A percentile compares a stretch with the other conserved stretches of the same genome.
Conservation (phyloP, 1,284 basidiomycete species). For the Pulchroboletus neoregius region DNA sequence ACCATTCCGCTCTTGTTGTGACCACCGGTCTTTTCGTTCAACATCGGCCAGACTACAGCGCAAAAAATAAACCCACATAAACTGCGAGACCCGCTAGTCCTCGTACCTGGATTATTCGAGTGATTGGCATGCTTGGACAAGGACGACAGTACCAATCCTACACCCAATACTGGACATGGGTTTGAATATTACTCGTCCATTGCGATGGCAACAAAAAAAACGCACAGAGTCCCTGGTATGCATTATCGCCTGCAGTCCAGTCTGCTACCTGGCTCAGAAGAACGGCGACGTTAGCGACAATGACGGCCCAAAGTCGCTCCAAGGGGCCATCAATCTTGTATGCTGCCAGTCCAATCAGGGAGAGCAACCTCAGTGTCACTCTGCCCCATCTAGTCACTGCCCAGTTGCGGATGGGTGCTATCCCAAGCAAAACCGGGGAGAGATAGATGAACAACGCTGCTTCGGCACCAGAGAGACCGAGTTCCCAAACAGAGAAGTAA, state of each 20-base stretch:
- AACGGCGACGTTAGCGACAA: conserved; percentile 48
- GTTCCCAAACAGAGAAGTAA: conserved; percentile 90
- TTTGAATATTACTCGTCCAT: conserved; percentile 1
- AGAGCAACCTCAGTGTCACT: conserved; percentile 46
- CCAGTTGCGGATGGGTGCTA: conserved; percentile 43
- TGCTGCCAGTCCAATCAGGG: conserved; percentile 57
- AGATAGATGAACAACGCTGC: conserved; percentile 65
- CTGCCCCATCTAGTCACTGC: conserved; percentile 46
- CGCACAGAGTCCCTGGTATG: conserved; percentile 59
- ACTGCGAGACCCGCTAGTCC: not conserved
- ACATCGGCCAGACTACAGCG: conserved; percentile 73
- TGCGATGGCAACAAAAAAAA: conserved; percentile 9
- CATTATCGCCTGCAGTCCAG: conserved; percentile 48
- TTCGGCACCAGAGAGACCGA: conserved; percentile 77
- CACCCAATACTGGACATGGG: conserved; percentile 48
- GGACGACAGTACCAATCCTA: conserved; percentile 68
- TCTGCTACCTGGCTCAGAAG: conserved; percentile 52
- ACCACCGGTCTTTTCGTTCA: conserved; percentile 63
- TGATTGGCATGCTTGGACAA: conserved; percentile 78
- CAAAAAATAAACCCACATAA: conserved; percentile 1
- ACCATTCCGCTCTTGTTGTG: conserved; percentile 67
- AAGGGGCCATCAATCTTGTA: conserved; percentile 55
- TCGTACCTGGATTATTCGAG: conserved; percentile 73
- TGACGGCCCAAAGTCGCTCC: conserved; percentile 55
- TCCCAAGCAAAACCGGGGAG: conserved; percentile 59